A percentile compares a stretch with the other conserved stretches of the same genome.
These are phyloP conservation scores for Coemansia sp. DNA, from an alignment of 192 early-diverging fungal genomes.

Conservation along the genomic window DNA sequence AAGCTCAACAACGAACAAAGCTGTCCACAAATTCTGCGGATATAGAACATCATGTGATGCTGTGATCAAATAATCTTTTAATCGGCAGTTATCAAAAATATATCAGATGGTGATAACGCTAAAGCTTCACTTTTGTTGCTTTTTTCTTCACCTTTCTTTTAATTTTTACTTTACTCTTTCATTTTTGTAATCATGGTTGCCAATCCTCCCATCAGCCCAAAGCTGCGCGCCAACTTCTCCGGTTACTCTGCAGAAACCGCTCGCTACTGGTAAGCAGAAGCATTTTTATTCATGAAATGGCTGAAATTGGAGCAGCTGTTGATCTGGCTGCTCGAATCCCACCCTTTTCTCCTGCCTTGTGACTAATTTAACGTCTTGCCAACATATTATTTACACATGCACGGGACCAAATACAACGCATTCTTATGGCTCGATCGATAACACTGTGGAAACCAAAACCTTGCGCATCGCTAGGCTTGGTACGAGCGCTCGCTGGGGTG, in stretches of 20 bases:
- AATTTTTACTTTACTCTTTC: background rate
- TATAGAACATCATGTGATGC: background rate
- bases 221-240: conserved; percentile 39
- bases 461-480: conserved; percentile 24
- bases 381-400: background rate
- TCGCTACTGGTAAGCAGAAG: conserved; percentile 42
- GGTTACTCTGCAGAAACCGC: conserved; percentile 50
- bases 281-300: background rate
- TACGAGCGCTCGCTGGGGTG: conserved; percentile 47
- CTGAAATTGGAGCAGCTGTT: background rate
- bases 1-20: no score
- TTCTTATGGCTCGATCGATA: background rate
- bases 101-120: background rate
- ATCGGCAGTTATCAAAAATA: no score
- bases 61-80: background rate
- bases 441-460: background rate
- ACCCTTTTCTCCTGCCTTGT: background rate
- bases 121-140: background rate
- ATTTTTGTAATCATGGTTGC: conserved; percentile 23
- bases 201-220: conserved; percentile 40
- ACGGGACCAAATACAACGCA: background rate
- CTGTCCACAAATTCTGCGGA: background rate
- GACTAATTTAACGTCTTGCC: background rate
- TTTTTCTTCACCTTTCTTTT: background rate
- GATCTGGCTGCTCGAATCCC: background rate